Evolutionary conservation across 208 protist species (phyloP).

Genomic region (Leishmania guyanensis): DNA sequence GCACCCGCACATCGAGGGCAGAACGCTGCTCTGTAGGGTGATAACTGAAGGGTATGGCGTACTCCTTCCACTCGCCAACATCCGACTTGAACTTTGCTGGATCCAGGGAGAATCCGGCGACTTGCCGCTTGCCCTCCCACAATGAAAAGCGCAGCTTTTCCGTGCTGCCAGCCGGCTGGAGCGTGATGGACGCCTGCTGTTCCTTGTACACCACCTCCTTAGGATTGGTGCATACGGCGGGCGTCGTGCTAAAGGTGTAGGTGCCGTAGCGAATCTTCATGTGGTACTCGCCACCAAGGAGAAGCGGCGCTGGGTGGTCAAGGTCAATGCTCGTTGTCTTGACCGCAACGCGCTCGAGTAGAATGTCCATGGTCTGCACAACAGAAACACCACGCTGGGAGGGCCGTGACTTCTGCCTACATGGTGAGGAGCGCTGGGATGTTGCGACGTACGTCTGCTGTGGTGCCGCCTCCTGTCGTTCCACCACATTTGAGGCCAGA

Average conservation of each 20-base stretch:
- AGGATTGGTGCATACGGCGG: slow-evolving; percentile 50
- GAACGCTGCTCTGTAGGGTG: slow-evolving; percentile 70
- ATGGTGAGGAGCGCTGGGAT: not conserved
- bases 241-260: slow-evolving; percentile 37
- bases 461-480: too few relatives aligned
- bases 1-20: slow-evolving; percentile 70
- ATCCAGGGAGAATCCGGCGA: slow-evolving; percentile 82
- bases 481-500: too few relatives aligned
- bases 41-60: slow-evolving; percentile 87
- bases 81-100: slow-evolving; percentile 64
- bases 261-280: slow-evolving; percentile 70
- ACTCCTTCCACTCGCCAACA: slow-evolving; percentile 59
- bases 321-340: slow-evolving; percentile 57
- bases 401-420: not conserved
- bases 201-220: slow-evolving; percentile 50
- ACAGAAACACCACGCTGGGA: not conserved
- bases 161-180: slow-evolving; percentile 9
- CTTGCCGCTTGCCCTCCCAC: slow-evolving; percentile 76
- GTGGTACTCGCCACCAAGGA: slow-evolving; percentile 69
- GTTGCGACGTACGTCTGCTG: not conserved
- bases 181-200: slow-evolving; percentile 43
- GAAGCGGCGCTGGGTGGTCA: slow-evolving; percentile 64
- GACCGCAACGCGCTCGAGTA: slow-evolving; percentile 65
- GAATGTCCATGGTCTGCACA: slow-evolving; percentile 37
- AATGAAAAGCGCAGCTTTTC: slow-evolving; percentile 86